Conservation (phyloP, 176 grass and related monocot genomes). For the Juncus inflexus region DNA sequence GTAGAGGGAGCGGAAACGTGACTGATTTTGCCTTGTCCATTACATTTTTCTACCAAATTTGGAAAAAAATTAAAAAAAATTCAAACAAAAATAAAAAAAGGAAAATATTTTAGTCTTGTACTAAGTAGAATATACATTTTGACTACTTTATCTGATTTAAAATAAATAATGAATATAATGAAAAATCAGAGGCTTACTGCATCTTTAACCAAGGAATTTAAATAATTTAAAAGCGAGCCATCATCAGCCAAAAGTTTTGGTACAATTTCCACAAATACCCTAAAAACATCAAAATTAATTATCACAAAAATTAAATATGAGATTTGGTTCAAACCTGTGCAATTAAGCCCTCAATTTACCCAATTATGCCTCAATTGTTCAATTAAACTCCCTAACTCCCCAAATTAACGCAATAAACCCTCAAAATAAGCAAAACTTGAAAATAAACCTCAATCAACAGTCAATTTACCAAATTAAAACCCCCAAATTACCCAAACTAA, state of each 20-base stretch:
- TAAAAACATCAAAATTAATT: slow-evolving; percentile 15
- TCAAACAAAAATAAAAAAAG: slow-evolving; percentile 30
- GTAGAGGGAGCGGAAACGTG: slow-evolving; percentile 77
- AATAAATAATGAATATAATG: slow-evolving; percentile 7
- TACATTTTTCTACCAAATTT: slow-evolving; percentile 50
- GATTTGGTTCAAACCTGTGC: no score
- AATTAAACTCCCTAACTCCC: no score
- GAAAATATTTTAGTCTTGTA: background rate
- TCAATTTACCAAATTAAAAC: no score
- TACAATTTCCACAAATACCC: slow-evolving; percentile 79
- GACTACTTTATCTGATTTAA: background rate
- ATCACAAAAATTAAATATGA: no score
- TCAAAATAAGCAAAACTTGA: no score
- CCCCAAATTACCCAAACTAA: no score
- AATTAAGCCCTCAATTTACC: no score
- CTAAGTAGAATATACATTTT: slow-evolving; percentile 2
- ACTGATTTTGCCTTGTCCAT: slow-evolving; percentile 76
- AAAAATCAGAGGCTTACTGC: slow-evolving; percentile 46
- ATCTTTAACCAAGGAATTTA: slow-evolving; percentile 54
- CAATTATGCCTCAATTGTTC: no score
- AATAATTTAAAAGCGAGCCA: slow-evolving; percentile 38
- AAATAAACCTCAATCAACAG: no score
- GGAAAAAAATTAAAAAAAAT: slow-evolving; percentile 25
- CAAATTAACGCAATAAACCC: no score
- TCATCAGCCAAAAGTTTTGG: slow-evolving; percentile 72